A percentile compares a stretch with the other conserved stretches of the same genome.
phyloP scores from a whole-genome alignment of 805 yeast genomes.

The Wickerhamiella occidentalis region DNA sequence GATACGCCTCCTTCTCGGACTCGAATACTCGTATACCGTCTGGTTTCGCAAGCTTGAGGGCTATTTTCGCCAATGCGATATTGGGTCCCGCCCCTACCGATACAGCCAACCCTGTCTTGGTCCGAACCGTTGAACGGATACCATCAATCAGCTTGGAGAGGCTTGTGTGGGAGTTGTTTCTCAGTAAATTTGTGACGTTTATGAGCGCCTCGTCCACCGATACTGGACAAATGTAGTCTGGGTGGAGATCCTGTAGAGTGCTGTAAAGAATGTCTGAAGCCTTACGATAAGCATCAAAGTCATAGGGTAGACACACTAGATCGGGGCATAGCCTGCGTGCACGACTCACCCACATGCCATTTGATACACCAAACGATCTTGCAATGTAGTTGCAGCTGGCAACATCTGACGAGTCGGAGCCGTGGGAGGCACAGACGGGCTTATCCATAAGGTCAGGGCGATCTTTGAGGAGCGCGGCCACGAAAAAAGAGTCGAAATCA shows the following conservation, averaged over 20 bases:
- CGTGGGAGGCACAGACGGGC: conserved; percentile 50
- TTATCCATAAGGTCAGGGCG: conserved; percentile 45
- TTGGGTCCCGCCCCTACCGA: conserved; percentile 72
- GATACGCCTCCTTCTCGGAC: conserved; percentile 22
- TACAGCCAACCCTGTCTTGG: conserved; percentile 47
- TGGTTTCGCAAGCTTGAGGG: conserved; percentile 69
- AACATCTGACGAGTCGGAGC: conserved; percentile 48
- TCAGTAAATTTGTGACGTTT: conserved; percentile 38
- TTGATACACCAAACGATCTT: conserved; percentile 58
- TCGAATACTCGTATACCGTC: conserved; percentile 41
- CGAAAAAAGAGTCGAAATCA: conserved; percentile 92
- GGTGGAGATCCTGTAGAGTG: conserved; percentile 36
- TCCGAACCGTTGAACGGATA: conserved; percentile 34
- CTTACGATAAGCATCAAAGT: conserved; percentile 59
- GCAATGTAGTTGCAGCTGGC: conserved; percentile 91
- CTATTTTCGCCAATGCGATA: conserved; percentile 64
- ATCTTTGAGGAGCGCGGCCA: conserved; percentile 59
- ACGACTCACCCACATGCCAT: conserved; percentile 79
- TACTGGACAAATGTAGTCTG: conserved; percentile 53
- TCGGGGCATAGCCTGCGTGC: conserved; percentile 61
- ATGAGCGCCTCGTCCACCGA: conserved; percentile 87
- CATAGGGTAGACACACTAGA: conserved; percentile 52
- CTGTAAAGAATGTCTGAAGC: conserved; percentile 56
- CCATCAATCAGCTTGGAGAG: conserved; percentile 24
- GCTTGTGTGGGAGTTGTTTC: background rate